phyloP scores from a whole-genome alignment of 768 basidiomycete species.

The Paxillus rubicundulus region DNA sequence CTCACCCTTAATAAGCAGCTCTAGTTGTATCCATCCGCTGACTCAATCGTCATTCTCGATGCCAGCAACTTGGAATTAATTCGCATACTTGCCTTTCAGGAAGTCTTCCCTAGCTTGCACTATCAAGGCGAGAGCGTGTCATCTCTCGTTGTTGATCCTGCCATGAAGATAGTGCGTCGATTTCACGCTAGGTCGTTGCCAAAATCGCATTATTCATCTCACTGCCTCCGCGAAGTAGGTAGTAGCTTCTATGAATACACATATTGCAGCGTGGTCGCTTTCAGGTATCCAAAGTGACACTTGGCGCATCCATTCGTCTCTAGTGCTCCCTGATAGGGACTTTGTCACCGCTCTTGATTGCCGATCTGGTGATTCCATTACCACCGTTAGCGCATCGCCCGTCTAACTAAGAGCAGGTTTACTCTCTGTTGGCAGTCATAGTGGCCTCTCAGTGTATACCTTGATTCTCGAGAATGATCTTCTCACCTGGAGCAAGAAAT shows the following conservation, averaged over 20 bases:
- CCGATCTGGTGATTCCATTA: conserved; percentile 56
- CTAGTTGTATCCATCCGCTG: conserved; percentile 72
- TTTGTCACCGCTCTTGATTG: conserved; percentile 64
- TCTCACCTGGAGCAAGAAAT: conserved; percentile 80
- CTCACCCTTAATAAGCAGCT: neutral
- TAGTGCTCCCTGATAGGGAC: conserved; percentile 57
- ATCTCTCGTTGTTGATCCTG: conserved; percentile 68
- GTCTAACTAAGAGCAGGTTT: conserved; percentile 53
- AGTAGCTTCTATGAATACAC: conserved; percentile 64
- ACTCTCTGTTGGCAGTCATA: conserved; percentile 64
- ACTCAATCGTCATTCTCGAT: conserved; percentile 68
- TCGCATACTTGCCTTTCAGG: conserved; percentile 74
- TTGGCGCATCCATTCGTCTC: conserved; percentile 82
- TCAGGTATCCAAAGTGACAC: conserved; percentile 59
- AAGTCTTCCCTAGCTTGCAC: conserved; percentile 68
- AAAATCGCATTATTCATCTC: conserved; percentile 7
- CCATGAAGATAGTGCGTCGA: conserved; percentile 74
- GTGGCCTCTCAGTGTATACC: conserved; percentile 69
- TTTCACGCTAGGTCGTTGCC: conserved; percentile 1
- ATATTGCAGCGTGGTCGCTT: conserved; percentile 77
- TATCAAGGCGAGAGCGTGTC: conserved; percentile 47
- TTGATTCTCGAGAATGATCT: conserved; percentile 79
- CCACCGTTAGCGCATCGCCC: neutral
- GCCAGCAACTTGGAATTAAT: conserved; percentile 62
- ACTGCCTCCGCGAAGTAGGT: conserved; percentile 45